Base-by-base conservation (phyloP, 2,329 filamentous ascomycete species). In the Erysiphe neolycopersici region DNA sequence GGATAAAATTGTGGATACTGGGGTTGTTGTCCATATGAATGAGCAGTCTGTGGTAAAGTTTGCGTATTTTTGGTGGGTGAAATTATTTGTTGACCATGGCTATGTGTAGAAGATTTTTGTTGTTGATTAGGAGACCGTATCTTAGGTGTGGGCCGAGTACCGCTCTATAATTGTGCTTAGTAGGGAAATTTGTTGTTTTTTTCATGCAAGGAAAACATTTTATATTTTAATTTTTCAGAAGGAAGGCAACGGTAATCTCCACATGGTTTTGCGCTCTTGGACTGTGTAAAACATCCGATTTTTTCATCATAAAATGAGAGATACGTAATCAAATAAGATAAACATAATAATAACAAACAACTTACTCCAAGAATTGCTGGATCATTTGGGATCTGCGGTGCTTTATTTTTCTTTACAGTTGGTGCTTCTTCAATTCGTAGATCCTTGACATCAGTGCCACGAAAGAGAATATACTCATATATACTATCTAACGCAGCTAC, bases 191-290 rank as follows among this genome's bases (percentile, higher is more conserved):
- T 11, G 3, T 32, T 32, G 31, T 32, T 32, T 12, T 13, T 14
- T 13, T n/a, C 32, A 33, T n/a, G 1, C 5, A n/a, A 1, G 4
- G 4, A 14, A 2, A 4, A 33, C 4, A 14, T 14, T 33, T 33
- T 14, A 14, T 11, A 33, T 33, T 5, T 5, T 14, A 14, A 11
- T 14, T 33, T 33, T 33, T 93, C 84, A 94, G 84, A 93, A 94
- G 85, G 85, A 94, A 94, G 85, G 84, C 85, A 94, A 93, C 85
- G 84, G 85, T 93, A 48, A 77, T 73, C 64, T 93, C 85, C 76
- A 92, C 85, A 93, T 66, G 71, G 26, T 66, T 73, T 76, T 92
- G 84, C 84, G 83, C 83, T 79, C 78, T 78, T 79, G 79, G 79
- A 74, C 69, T 72, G 71, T 67, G 68, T 69, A 92, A 82, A 89